Percentiles rank a stretch among this genome's conserved stretches.
Conservation (phyloP, 1,284 basidiomycete genomes). For the Ustilago hordei region DNA sequence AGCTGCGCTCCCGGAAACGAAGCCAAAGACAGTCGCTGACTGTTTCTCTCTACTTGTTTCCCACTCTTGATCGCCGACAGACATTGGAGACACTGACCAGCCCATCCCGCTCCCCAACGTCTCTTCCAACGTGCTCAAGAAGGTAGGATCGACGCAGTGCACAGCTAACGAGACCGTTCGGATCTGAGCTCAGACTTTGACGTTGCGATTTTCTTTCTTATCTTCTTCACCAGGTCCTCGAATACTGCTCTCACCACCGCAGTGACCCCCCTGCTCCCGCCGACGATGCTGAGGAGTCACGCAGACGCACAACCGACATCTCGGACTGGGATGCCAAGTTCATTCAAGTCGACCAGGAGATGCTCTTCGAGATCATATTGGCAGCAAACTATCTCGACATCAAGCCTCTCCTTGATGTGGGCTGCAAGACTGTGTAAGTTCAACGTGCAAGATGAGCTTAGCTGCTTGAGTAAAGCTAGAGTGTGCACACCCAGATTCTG, state of each 20-base stretch:
- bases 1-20: not conserved
- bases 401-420: slow-evolving; percentile 96
- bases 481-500: not conserved
- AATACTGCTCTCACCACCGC: slow-evolving; percentile 99
- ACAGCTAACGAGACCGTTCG: not conserved
- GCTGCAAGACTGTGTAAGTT: slow-evolving; percentile 91
- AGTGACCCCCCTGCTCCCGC: slow-evolving; percentile 91
- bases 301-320: slow-evolving; percentile 96
- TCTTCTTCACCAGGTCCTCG: slow-evolving; percentile 80
- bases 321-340: slow-evolving; percentile 99
- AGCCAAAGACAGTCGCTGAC: not conserved
- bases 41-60: not conserved
- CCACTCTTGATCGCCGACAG: slow-evolving; percentile 16
- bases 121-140: slow-evolving; percentile 93
- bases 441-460: not conserved
- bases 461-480: not conserved
- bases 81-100: slow-evolving; percentile 72
- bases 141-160: slow-evolving; percentile 74
- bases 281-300: slow-evolving; percentile 83
- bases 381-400: slow-evolving; percentile 99
- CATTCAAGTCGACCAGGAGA: slow-evolving; percentile 90
- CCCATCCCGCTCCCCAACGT: slow-evolving; percentile 98
- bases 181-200: not conserved
- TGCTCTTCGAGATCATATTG: slow-evolving; percentile 98
- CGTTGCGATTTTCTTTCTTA: not conserved